These are phyloP conservation scores for Podila horticola DNA, from an alignment of 192 early-diverging fungal genomes.

Conservation along the genomic window DNA sequence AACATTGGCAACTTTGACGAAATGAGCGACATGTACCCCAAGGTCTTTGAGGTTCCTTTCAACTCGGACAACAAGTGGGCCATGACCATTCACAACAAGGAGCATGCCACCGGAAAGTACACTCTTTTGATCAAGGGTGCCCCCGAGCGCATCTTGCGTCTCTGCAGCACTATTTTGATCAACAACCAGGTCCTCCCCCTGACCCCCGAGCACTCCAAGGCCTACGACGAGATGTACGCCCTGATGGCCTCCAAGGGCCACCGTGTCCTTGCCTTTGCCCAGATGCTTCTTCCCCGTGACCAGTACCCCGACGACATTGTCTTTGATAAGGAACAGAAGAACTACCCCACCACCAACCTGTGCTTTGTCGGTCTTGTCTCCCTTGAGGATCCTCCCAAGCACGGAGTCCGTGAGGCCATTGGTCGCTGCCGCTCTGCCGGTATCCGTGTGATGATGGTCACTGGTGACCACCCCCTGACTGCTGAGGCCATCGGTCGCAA, in stretches of 20 bases:
- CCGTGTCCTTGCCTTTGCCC: slow-evolving; percentile 94
- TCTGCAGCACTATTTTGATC: slow-evolving; percentile 82
- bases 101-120: slow-evolving; percentile 71
- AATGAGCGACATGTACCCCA: slow-evolving; percentile 73
- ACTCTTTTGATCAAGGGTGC: slow-evolving; percentile 95
- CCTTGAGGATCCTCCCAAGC: slow-evolving; percentile 97
- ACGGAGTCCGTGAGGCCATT: slow-evolving; percentile 98
- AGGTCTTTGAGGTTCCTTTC: slow-evolving; percentile 96
- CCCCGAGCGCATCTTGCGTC: slow-evolving; percentile 88
- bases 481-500: slow-evolving; percentile 97
- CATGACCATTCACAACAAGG: slow-evolving; percentile 88
- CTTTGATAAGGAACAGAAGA: slow-evolving; percentile 81
- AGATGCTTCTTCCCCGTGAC: slow-evolving; percentile 71
- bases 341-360: slow-evolving; percentile 74
- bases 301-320: slow-evolving; percentile 78
- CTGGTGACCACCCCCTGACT: slow-evolving; percentile 95
- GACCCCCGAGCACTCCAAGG: slow-evolving; percentile 69
- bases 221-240: slow-evolving; percentile 84
- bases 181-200: slow-evolving; percentile 67
- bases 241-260: slow-evolving; percentile 94
- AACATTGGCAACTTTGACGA: slow-evolving; percentile 82
- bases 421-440: slow-evolving; percentile 92
- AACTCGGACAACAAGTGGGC: slow-evolving; percentile 97
- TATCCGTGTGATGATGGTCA: slow-evolving; percentile 99
- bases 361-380: slow-evolving; percentile 88